These are phyloP conservation scores for Pleurotus citrinopileatus DNA, from an alignment of 768 basidiomycete species.

Conservation along the genomic window DNA sequence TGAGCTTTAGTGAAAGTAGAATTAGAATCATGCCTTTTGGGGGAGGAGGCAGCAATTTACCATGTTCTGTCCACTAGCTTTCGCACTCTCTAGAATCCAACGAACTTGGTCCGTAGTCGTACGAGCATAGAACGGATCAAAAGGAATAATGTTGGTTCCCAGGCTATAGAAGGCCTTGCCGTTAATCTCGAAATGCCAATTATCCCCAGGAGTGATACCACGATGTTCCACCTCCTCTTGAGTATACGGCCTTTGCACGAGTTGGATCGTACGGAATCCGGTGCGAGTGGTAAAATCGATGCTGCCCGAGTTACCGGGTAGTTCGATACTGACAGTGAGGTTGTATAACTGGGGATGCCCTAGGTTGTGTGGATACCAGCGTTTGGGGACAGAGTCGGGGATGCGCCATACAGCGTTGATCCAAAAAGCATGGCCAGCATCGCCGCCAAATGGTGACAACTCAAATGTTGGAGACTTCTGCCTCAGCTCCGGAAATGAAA, in stretches of 20 bases:
- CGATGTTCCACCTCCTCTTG: constrained; percentile 38
- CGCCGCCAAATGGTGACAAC: constrained; percentile 18
- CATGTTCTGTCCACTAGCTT: constrained; percentile 58
- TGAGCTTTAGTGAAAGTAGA: constrained; percentile 33
- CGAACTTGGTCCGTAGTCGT: constrained; percentile 45
- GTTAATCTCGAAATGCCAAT: constrained; percentile 61
- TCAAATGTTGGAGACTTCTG: constrained; percentile 33
- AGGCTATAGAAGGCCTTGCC: constrained; percentile 53
- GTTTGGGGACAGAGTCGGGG: constrained; percentile 40
- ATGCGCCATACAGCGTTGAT: constrained; percentile 42
- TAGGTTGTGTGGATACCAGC: constrained; percentile 57
- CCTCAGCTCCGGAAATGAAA: constrained; percentile 47
- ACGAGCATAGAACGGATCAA: constrained; percentile 57
- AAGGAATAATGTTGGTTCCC: constrained; percentile 60
- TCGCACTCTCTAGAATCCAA: constrained; percentile 56
- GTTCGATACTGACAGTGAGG: constrained; percentile 38
- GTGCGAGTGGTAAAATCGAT: constrained; percentile 42
- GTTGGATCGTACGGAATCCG: constrained; percentile 58
- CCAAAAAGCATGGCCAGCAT: constrained; percentile 31
- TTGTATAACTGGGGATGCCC: constrained; percentile 55
- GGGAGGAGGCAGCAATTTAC: constrained; percentile 23
- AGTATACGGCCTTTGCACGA: constrained; percentile 46
- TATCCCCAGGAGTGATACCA: constrained; percentile 57
- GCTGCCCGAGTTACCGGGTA: constrained; percentile 15
- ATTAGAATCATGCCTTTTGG: background rate